These are phyloP conservation scores for Proliferodiscus dingleyae DNA, from an alignment of 2,329 filamentous ascomycete species.

Conservation along the genomic window DNA sequence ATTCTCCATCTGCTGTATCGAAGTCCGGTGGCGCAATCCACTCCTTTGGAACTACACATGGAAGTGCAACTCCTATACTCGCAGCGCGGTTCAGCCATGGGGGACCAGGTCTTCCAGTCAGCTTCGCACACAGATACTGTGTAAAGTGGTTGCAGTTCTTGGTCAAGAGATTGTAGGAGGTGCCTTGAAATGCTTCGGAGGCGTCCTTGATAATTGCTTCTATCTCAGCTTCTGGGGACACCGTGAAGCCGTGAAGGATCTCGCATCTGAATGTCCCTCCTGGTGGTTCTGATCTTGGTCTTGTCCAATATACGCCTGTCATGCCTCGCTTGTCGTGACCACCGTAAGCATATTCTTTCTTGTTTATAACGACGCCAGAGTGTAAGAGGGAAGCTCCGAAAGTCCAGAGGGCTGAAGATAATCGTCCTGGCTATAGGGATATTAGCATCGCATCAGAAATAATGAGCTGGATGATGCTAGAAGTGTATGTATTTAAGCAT, in stretches of 20 bases:
- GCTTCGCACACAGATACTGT: slow-evolving; percentile 64
- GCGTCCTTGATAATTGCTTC: slow-evolving; percentile 63
- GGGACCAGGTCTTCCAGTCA: slow-evolving; percentile 67
- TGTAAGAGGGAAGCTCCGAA: slow-evolving; percentile 74
- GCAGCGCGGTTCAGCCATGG: slow-evolving; percentile 78
- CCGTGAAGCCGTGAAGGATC: slow-evolving; percentile 75
- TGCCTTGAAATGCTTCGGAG: slow-evolving; percentile 69
- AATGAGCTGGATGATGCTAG: too few relatives aligned
- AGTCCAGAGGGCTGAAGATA: slow-evolving; percentile 74
- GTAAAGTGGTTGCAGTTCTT: slow-evolving; percentile 91
- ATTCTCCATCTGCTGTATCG: slow-evolving; percentile 65
- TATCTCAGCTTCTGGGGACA: slow-evolving; percentile 64
- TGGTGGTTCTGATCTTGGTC: slow-evolving; percentile 65
- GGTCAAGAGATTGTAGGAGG: slow-evolving; percentile 74
- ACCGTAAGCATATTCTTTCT: slow-evolving; percentile 79
- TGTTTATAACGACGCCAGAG: slow-evolving; percentile 76
- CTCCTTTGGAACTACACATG: slow-evolving; percentile 75
- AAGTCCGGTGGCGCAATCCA: slow-evolving; percentile 78
- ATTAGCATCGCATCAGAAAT: too few relatives aligned
- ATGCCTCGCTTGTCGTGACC: slow-evolving; percentile 67
- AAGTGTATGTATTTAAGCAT: too few relatives aligned
- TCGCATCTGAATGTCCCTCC: slow-evolving; percentile 72
- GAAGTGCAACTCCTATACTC: slow-evolving; percentile 74
- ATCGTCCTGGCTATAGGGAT: slow-evolving; percentile 55
- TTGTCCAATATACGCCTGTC: slow-evolving; percentile 82